Evolutionary conservation across 2,329 filamentous ascomycete genomes (phyloP).

Genomic region (Coniella vitis): DNA sequence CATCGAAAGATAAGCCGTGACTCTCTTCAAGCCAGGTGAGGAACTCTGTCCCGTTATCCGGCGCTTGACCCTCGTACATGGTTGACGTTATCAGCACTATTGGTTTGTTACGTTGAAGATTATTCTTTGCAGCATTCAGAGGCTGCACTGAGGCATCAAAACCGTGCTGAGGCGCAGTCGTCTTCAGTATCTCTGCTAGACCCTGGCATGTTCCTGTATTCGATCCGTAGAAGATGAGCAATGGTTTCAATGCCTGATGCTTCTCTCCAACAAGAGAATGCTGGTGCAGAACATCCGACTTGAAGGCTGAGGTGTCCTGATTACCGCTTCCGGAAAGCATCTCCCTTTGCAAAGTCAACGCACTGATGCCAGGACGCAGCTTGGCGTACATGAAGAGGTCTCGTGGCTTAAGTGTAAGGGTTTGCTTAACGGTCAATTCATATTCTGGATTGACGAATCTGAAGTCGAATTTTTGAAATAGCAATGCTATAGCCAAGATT

Average conservation of each 20-base stretch:
- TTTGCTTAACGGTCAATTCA: slow-evolving; percentile 34
- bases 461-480: slow-evolving; percentile 39
- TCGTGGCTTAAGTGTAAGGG: slow-evolving; percentile 37
- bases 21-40: slow-evolving; percentile 44
- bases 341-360: background rate
- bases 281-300: too few species aligned
- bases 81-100: slow-evolving; percentile 48
- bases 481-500: slow-evolving; percentile 32
- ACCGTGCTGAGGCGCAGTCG: slow-evolving; percentile 39
- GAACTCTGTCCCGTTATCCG: slow-evolving; percentile 45
- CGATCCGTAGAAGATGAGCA: slow-evolving; percentile 49
- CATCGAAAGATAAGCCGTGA: slow-evolving; percentile 31
- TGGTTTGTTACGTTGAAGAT: slow-evolving; percentile 35
- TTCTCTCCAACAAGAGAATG: background rate
- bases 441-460: slow-evolving; percentile 34
- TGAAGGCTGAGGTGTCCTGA: background rate
- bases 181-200: slow-evolving; percentile 42
- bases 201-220: slow-evolving; percentile 53
- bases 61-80: slow-evolving; percentile 50
- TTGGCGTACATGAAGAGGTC: slow-evolving; percentile 17
- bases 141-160: slow-evolving; percentile 36
- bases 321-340: background rate
- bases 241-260: slow-evolving; percentile 30
- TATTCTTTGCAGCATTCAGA: slow-evolving; percentile 43
- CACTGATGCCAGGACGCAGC: background rate